Conservation (phyloP, 306 rosid genomes). For the Cercis canadensis region DNA sequence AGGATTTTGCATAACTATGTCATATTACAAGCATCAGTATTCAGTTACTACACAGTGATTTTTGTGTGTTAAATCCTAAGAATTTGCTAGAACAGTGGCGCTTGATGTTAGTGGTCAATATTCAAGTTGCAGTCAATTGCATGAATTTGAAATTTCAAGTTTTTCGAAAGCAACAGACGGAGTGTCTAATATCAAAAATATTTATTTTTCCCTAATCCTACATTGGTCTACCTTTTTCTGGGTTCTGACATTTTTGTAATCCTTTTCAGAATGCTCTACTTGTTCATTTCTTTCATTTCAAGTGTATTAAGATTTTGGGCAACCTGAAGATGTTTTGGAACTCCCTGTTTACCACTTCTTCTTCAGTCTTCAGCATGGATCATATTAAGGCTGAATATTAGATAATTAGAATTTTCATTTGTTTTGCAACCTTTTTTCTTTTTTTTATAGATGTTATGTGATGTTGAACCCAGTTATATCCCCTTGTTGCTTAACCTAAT, state of each 20-base stretch:
- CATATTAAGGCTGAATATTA: constrained; percentile 6
- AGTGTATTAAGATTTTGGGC: constrained; percentile 17
- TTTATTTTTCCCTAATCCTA: not conserved
- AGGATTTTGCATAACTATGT: constrained; percentile 3
- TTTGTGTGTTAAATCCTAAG: constrained; percentile 25
- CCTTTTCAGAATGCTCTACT: not conserved
- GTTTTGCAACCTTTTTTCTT: not conserved
- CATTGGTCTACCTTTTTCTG: constrained; percentile 13
- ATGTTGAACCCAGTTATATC: constrained; percentile 2
- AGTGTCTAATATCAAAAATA: not conserved
- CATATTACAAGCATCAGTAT: not conserved
- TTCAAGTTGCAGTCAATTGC: constrained; percentile 8
- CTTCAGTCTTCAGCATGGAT: constrained; percentile 19
- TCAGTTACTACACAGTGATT: not conserved
- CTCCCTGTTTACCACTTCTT: not conserved
- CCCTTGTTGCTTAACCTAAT: not conserved
- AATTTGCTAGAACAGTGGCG: constrained; percentile 21
- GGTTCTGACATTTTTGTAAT: not conserved
- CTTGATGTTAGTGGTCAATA: constrained; percentile 16
- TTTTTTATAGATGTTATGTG: not conserved
- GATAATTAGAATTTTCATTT: not conserved
- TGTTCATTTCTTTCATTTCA: constrained; percentile 11
- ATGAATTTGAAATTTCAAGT: no score
- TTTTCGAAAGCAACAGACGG: no score
- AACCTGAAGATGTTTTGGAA: not conserved